Conservation (phyloP, 306 rosid species). For the Lablab purpureus region DNA sequence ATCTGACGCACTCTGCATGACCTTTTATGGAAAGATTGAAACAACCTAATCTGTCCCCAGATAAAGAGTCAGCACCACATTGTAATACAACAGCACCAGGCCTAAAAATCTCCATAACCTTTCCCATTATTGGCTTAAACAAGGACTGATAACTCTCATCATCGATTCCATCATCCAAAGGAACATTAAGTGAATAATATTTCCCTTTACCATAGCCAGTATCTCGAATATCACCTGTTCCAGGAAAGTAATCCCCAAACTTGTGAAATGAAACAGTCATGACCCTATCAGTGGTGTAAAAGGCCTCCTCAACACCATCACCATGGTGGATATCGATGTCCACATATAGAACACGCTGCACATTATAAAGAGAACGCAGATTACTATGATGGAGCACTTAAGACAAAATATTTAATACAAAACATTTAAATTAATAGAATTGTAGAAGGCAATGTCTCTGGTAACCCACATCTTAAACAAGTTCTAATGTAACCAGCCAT, state of each 20-base stretch:
- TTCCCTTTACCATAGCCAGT: slow-evolving; percentile 57
- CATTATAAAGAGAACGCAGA: slow-evolving; percentile 29
- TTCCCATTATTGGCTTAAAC: slow-evolving; percentile 62
- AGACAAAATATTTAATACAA: slow-evolving; percentile 24
- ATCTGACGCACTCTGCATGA: slow-evolving; percentile 57
- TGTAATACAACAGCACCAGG: slow-evolving; percentile 64
- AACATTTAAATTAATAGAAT: not conserved
- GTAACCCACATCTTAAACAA: slow-evolving; percentile 24
- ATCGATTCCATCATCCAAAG: slow-evolving; percentile 61
- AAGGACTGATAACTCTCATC: slow-evolving; percentile 59
- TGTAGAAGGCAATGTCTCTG: slow-evolving; percentile 12
- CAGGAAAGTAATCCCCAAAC: slow-evolving; percentile 65
- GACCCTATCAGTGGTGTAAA: slow-evolving; percentile 61
- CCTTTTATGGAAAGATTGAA: slow-evolving; percentile 61
- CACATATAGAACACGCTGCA: slow-evolving; percentile 58
- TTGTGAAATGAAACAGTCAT: slow-evolving; percentile 66
- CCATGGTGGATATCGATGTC: slow-evolving; percentile 34
- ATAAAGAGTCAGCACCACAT: slow-evolving; percentile 64
- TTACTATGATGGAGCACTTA: slow-evolving; percentile 33
- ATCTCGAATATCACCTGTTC: slow-evolving; percentile 62
- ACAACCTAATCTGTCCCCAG: slow-evolving; percentile 64
- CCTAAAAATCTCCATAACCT: slow-evolving; percentile 60
- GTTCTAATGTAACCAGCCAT: slow-evolving; percentile 20
- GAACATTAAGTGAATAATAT: slow-evolving; percentile 60
- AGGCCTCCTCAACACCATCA: slow-evolving; percentile 33